Evolutionary conservation across 2,329 filamentous ascomycete species (phyloP), one percentile per base, ranked within the genome.

Genomic region (Sarocladium strictum): DNA sequence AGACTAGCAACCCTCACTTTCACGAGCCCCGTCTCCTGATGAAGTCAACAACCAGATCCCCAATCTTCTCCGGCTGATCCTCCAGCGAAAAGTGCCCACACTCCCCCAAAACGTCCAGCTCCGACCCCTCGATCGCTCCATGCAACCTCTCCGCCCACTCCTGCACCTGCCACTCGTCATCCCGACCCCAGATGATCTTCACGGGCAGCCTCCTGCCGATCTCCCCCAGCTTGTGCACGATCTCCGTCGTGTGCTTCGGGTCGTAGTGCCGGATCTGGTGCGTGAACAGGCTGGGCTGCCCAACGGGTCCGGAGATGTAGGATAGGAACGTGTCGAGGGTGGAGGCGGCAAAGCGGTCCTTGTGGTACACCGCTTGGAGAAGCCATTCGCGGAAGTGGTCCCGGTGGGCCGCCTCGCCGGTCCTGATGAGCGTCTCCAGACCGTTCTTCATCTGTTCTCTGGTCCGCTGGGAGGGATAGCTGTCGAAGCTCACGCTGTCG

Each of bases 191-290:
- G 2, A 70, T 63, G 1, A 65, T 52, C 58, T 52, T 50, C 26
- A 57, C 56, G 1, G 53, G 53, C 40, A 53, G 2, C 19, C 19
- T 27, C 21, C 60, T 60, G 2, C 51, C 56, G 2, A 69, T 56
- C 40, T 66, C 61, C 1, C 27, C 49, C 1, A 68, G 57, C 2
- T 58, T 61, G 0, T 58, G 53, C 1, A 61, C 57, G 9, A 69
- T 55, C 49, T 69, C 65, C 57, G 68, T 55, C 2, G 66, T 69
- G 51, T 68, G 67, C n/a, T 63, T 68, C 0, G 63, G 63, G 11
- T 68, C 64, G 26, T 68, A 69, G 43, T 67, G 64, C 1, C 61
- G 63, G 23, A 69, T 55, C 32, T 69, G 67, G 38, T 69, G 66
- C 55, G 67, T 60, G 54, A 69, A 67, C 9, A 69, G 49, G 52